Base-by-base conservation (phyloP, 345 rosid species). In the Eucalyptus tenuipes region DNA sequence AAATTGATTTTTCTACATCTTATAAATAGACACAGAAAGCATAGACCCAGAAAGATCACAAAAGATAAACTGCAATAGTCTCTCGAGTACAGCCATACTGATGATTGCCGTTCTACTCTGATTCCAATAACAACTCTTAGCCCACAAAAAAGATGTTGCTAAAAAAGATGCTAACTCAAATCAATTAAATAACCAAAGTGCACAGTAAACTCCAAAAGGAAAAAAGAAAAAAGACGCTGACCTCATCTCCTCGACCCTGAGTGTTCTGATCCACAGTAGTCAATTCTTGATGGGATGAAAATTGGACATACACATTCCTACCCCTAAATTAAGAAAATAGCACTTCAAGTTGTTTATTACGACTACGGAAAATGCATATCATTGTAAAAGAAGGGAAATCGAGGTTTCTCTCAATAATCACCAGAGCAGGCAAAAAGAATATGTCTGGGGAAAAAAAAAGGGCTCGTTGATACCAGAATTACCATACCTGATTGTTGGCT, bases 231-330 rank as follows among this genome's bases (percentile, higher is more conserved):
- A 86, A 66, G 31, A 55, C 45, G 93, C 97, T 91, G 92, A 97
- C 99, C 99, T 97, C 99, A 66, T 98, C 99, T 86, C 96, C 99
- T 44, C 99, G 93, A 75, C 96, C 98, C 91, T 98, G 99, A 87
- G 97, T 85, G 89, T 94, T 98, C 92, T 98, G 99, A 87, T 98
- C 99, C 94, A 95, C 91, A 12, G 99, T 98, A 79, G 99, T 98
- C 89, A 98, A 92, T 92, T 98, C 99, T 92, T 98, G 99, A 91
- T 98, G 99, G n/a, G 99, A 98, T 33, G 99, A 98, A 93, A 98
- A 98, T 87, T 98, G 99, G 79, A 98, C 91, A 92, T 97, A 98
- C 85, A 98, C 99, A 95, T 97, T 98, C 92, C 99, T 93, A 80
- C 99, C 99, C 94, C 99, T 97, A 91, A 25, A 53, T 7, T 68